Base-by-base conservation (phyloP, 139 green algal species). In the Coccomyxa sp. region DNA sequence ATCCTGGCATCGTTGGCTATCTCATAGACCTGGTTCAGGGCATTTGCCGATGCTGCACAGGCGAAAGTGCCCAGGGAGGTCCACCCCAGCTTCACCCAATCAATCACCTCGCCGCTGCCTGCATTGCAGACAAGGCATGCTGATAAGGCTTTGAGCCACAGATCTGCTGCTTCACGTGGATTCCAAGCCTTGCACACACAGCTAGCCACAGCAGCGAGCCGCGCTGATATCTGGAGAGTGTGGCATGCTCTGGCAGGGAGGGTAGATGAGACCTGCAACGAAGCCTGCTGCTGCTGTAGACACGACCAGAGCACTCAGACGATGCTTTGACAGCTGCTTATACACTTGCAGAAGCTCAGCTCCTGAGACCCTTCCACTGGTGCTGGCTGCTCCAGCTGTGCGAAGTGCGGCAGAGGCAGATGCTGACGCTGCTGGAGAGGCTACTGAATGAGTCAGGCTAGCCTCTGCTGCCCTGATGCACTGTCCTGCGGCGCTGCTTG, bases 21-120 rank as follows among this genome's bases (percentile, higher is more conserved):
- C 81, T 98, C 95, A 75, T 95, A 95, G n/a, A 93, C 74, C 84
- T 99, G 97, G 78, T 99, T 99, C 0, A 98, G 79, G 0, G 96
- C 91, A 87, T 99, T 99, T 78, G 97, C 97, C 31, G 87, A 94
- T 0, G 94, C 91, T 29, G 96, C 88, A 31, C 87, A 88, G 0
- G 91, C 87, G 39, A 97, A 86, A 5, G 97, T 99, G 39, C 97
- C 97, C 7, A 98, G 40, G 4, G 83, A 91, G 2, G 94, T 97
- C 90, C 89, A 97, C 3, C 74, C 86, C 0, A 98, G 82, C 37
- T 87, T 85, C 0, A 39, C 76, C 86, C 89, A 97, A 74, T 97
- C 78, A 78, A 95, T 83, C 0, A 2, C 18, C 58, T 96, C 85
- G 0, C 84, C 85, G 82, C 93, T 93, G 79, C 93, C 92, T 39